These are phyloP conservation scores for Mycotypha africana DNA, from an alignment of 371 early-diverging fungal genomes.

Conservation along the genomic window DNA sequence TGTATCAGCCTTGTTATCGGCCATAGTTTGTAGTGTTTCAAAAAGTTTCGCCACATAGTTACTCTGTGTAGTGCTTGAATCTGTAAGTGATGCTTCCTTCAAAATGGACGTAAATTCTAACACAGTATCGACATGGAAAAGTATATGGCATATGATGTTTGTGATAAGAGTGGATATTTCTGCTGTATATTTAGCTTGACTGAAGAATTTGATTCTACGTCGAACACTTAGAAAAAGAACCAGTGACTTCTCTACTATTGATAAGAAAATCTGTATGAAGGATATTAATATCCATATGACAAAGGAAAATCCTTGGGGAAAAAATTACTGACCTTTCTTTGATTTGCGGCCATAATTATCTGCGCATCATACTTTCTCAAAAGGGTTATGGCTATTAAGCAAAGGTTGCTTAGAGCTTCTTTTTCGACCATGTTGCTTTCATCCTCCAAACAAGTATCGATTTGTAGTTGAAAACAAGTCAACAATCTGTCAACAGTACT, in stretches of 20 bases:
- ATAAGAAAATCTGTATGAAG: constrained; percentile 28
- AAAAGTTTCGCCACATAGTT: constrained; percentile 34
- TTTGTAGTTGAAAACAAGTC: constrained; percentile 9
- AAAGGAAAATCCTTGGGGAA: no score
- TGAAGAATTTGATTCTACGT: constrained; percentile 8
- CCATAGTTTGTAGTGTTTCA: constrained; percentile 23
- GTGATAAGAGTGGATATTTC: constrained; percentile 10
- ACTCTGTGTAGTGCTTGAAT: constrained; percentile 11
- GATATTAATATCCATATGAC: no score
- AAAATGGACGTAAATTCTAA: constrained; percentile 36
- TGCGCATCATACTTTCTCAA: constrained; percentile 23
- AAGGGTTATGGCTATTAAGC: constrained; percentile 9
- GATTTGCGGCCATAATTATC: constrained; percentile 29
- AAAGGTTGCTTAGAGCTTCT: constrained; percentile 5
- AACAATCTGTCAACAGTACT: constrained; percentile 22
- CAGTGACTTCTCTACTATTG: constrained; percentile 25
- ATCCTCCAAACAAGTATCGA: not conserved
- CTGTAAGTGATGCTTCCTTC: constrained; percentile 15
- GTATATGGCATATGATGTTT: constrained; percentile 18
- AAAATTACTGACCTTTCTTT: constrained; percentile 27
- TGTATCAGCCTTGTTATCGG: constrained; percentile 4
- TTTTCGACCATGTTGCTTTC: not conserved
- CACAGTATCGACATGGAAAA: constrained; percentile 39
- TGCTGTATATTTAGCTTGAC: not conserved
- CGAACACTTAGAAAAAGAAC: constrained; percentile 15